Evolutionary conservation across 2,329 filamentous ascomycete genomes (phyloP).

Genomic region (Cytospora piceae): DNA sequence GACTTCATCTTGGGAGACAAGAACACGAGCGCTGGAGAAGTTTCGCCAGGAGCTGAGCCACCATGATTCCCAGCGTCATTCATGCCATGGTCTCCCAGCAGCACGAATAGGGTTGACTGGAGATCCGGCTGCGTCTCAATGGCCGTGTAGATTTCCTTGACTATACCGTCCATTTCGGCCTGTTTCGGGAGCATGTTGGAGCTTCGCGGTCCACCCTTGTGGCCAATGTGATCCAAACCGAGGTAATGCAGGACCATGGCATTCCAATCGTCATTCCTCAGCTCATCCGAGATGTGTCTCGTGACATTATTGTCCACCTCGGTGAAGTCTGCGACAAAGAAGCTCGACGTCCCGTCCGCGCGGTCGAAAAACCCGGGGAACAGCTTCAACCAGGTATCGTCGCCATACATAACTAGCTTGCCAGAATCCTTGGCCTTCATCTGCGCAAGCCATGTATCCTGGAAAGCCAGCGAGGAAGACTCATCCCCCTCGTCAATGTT

Average conservation of each 20-base stretch:
- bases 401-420: constrained; percentile 91
- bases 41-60: constrained; percentile 90
- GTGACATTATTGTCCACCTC: constrained; percentile 99
- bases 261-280: constrained; percentile 82
- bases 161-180: constrained; percentile 86
- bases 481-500: constrained; percentile 96
- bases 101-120: constrained; percentile 76
- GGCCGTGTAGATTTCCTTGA: constrained; percentile 74
- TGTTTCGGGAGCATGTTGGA: constrained; percentile 94
- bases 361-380: constrained; percentile 89
- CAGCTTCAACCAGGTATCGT: constrained; percentile 97
- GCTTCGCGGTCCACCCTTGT: constrained; percentile 89
- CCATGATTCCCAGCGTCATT: constrained; percentile 98
- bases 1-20: constrained; percentile 78
- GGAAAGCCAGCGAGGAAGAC: constrained; percentile 80
- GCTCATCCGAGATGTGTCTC: constrained; percentile 78
- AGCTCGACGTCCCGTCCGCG: constrained; percentile 91
- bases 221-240: constrained; percentile 94
- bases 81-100: constrained; percentile 98
- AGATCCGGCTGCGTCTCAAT: constrained; percentile 74
- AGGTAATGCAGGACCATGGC: constrained; percentile 94
- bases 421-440: constrained; percentile 74
- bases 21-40: constrained; percentile 89
- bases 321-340: constrained; percentile 97
- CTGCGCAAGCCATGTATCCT: constrained; percentile 97